Evolutionary conservation across 129 eudicot species (phyloP).

Genomic region (Flaveria ramosissima): DNA sequence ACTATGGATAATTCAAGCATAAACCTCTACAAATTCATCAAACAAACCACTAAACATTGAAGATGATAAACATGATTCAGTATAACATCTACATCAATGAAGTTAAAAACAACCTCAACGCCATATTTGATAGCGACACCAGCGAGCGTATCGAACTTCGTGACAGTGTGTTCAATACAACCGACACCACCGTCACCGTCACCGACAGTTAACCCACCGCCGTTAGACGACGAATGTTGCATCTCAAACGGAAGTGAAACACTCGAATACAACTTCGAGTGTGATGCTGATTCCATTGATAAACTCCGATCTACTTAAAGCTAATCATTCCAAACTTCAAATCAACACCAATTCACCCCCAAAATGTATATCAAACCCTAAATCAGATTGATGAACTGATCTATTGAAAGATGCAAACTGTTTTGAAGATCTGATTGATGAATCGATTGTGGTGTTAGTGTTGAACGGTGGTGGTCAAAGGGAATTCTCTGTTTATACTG

Average conservation of each 20-base stretch:
- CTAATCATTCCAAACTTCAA: slow-evolving; percentile 16
- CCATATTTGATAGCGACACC: slow-evolving; percentile 96
- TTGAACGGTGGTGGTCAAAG: slow-evolving; percentile 23
- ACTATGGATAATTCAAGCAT: neutral
- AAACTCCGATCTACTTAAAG: slow-evolving; percentile 23
- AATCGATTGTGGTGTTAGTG: neutral
- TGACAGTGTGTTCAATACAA: slow-evolving; percentile 61
- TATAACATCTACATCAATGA: neutral
- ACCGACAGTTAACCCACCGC: slow-evolving; percentile 20
- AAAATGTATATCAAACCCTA: slow-evolving; percentile 22
- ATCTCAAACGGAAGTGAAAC: slow-evolving; percentile 24
- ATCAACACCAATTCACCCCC: slow-evolving; percentile 2
- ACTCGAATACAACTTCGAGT: slow-evolving; percentile 31
- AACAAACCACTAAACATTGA: neutral
- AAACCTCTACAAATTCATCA: neutral
- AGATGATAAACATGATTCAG: neutral
- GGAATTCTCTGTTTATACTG: slow-evolving; percentile 17
- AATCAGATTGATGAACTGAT: slow-evolving; percentile 24
- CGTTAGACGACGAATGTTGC: slow-evolving; percentile 29
- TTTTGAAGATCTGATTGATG: slow-evolving; percentile 21
- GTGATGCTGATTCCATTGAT: slow-evolving; percentile 25
- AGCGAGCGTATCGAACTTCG: slow-evolving; percentile 85
- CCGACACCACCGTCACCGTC: slow-evolving; percentile 28
- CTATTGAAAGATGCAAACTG: neutral
- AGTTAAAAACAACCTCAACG: slow-evolving; percentile 60